Percentiles rank a stretch among this genome's conserved stretches.
Evolutionary conservation across 192 early-diverging fungal species (phyloP).

Genomic region (Backusella circina): DNA sequence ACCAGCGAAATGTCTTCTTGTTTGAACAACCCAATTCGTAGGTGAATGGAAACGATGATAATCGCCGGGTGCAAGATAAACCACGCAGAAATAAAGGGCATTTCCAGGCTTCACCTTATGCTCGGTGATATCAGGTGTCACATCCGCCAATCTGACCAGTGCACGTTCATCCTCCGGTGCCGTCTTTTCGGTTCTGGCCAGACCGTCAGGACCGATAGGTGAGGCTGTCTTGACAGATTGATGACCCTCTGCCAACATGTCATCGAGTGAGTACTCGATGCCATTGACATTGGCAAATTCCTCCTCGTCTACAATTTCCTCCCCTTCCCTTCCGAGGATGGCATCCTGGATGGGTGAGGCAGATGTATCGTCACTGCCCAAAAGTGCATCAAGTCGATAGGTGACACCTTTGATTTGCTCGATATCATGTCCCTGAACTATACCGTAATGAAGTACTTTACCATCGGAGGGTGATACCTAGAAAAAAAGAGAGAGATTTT

Average conservation of each 20-base stretch:
- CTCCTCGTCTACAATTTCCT: conserved; percentile 66
- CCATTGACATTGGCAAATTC: conserved; percentile 88
- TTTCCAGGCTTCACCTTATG: conserved; percentile 60
- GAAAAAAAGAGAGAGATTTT: not conserved
- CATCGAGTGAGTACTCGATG: conserved; percentile 77
- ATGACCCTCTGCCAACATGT: conserved; percentile 52
- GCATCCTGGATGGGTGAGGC: conserved; percentile 40
- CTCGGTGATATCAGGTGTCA: conserved; percentile 12
- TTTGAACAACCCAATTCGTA: conserved; percentile 88
- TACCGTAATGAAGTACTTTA: conserved; percentile 83
- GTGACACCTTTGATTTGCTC: conserved; percentile 95
- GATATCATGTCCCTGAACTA: conserved; percentile 70
- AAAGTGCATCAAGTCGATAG: conserved; percentile 84
- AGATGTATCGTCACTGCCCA: conserved; percentile 42
- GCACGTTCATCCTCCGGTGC: conserved; percentile 17
- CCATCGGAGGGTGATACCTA: conserved; percentile 91
- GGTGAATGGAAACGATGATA: conserved; percentile 99
- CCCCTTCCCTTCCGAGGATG: not conserved
- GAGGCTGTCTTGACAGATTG: conserved; percentile 35
- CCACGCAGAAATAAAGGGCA: conserved; percentile 83
- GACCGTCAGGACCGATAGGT: conserved; percentile 37
- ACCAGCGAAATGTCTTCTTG: conserved; percentile 88
- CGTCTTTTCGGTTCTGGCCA: conserved; percentile 27
- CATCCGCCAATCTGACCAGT: conserved; percentile 15
- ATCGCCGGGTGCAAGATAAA: conserved; percentile 97